Evolutionary conservation across 345 rosid genomes (phyloP).

Genomic region (Psidium friedrichsthalianum): DNA sequence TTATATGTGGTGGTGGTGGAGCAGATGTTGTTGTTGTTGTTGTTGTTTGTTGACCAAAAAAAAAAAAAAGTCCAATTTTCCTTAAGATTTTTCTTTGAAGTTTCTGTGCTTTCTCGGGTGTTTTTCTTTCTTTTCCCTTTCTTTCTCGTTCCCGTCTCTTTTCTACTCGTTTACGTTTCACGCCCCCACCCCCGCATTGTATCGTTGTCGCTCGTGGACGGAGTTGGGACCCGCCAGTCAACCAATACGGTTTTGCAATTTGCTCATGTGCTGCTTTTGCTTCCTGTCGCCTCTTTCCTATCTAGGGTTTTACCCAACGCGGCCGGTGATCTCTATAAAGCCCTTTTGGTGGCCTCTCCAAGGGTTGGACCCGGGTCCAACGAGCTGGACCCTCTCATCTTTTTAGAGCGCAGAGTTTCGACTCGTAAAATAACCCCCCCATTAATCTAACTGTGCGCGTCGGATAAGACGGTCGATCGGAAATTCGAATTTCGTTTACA

Average conservation of each 20-base stretch:
- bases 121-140: background rate
- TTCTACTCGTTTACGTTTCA: background rate
- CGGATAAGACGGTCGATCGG: accelerated
- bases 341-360: background rate
- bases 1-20: background rate
- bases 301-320: background rate
- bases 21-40: background rate
- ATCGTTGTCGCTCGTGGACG: background rate
- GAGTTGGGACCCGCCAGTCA: background rate
- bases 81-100: background rate
- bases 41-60: background rate
- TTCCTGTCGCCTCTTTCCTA: background rate
- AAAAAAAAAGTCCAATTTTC: background rate
- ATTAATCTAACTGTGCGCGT: background rate
- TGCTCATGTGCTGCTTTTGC: background rate
- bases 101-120: background rate
- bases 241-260: background rate
- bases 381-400: background rate
- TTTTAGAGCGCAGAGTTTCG: background rate
- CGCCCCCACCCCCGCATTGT: background rate
- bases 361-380: background rate
- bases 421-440: accelerated
- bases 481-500: background rate
- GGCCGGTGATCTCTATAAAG: background rate
- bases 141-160: background rate